These are phyloP conservation scores for Carex parvula DNA, from an alignment of 176 grass and related monocot species.

Conservation along the genomic window DNA sequence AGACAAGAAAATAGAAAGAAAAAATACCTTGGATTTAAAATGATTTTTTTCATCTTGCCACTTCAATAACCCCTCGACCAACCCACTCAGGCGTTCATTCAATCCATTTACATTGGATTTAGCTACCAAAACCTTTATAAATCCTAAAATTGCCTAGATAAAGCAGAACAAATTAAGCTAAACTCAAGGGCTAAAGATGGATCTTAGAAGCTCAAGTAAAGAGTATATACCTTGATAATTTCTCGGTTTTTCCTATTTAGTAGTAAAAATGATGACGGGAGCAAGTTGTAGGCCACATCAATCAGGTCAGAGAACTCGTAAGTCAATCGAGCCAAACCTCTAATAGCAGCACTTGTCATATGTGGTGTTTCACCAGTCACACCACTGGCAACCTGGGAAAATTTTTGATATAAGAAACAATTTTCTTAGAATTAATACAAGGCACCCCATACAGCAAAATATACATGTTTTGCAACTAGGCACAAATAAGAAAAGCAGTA, in stretches of 20 bases:
- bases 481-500: constrained; percentile 4
- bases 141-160: constrained; percentile 81
- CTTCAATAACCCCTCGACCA: constrained; percentile 66
- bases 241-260: constrained; percentile 86
- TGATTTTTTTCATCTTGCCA: constrained; percentile 78
- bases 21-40: constrained; percentile 87
- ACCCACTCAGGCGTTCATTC: constrained; percentile 59
- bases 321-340: constrained; percentile 82
- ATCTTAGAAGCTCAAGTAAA: constrained; percentile 6
- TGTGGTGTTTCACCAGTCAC: constrained; percentile 69
- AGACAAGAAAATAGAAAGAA: constrained; percentile 21
- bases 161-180: constrained; percentile 20
- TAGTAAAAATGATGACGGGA: constrained; percentile 76
- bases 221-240: constrained; percentile 66
- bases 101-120: constrained; percentile 78
- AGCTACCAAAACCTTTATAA: constrained; percentile 87
- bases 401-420: neutral
- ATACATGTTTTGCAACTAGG: neutral
- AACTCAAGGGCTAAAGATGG: neutral
- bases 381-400: constrained; percentile 69
- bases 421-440: neutral
- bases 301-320: constrained; percentile 94
- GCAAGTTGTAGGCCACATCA: constrained; percentile 72
- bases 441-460: neutral
- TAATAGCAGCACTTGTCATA: constrained; percentile 79